phyloP scores from a whole-genome alignment of 345 rosid genomes.

The Populus davidiana region DNA sequence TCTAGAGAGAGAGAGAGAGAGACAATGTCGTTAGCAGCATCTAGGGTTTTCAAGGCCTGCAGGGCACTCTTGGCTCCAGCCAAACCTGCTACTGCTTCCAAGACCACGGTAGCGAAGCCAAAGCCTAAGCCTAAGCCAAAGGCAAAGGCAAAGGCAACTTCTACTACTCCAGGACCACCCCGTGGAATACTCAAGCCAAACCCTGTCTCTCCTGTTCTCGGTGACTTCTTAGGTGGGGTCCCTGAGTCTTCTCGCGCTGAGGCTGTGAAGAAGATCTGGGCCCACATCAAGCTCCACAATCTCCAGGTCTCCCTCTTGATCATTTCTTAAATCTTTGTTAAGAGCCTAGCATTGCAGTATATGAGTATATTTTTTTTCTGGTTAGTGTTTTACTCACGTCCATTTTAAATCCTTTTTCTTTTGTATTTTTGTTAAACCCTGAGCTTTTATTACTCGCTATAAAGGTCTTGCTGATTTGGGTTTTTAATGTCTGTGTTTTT shows the following conservation, averaged over 20 bases:
- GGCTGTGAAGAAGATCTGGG: conserved; percentile 74
- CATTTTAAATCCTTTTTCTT: too few species aligned
- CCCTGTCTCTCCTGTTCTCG: conserved; percentile 68
- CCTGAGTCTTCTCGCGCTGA: conserved; percentile 59
- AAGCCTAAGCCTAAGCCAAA: conserved; percentile 17
- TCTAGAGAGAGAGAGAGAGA: background rate
- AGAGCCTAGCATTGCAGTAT: background rate
- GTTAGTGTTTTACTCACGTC: background rate
- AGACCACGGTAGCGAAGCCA: conserved; percentile 23
- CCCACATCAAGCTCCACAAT: conserved; percentile 60
- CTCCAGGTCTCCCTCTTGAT: conserved; percentile 59
- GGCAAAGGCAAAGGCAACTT: background rate
- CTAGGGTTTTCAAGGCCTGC: conserved; percentile 60
- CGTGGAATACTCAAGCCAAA: conserved; percentile 50
- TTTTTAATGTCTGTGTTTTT: too few species aligned
- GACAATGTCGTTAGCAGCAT: conserved; percentile 28
- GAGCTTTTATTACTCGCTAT: too few species aligned
- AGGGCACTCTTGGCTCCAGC: conserved; percentile 57
- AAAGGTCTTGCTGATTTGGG: too few species aligned
- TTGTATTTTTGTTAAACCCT: too few species aligned
- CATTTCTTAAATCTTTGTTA: background rate
- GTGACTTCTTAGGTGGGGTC: conserved; percentile 61
- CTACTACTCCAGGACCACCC: conserved; percentile 12
- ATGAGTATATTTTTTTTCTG: background rate
- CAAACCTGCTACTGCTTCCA: conserved; percentile 18